A percentile compares a stretch with the other conserved stretches of the same genome.
Conservation (phyloP, 2,329 filamentous ascomycete species). For the Tolypocladium guangdongense region DNA sequence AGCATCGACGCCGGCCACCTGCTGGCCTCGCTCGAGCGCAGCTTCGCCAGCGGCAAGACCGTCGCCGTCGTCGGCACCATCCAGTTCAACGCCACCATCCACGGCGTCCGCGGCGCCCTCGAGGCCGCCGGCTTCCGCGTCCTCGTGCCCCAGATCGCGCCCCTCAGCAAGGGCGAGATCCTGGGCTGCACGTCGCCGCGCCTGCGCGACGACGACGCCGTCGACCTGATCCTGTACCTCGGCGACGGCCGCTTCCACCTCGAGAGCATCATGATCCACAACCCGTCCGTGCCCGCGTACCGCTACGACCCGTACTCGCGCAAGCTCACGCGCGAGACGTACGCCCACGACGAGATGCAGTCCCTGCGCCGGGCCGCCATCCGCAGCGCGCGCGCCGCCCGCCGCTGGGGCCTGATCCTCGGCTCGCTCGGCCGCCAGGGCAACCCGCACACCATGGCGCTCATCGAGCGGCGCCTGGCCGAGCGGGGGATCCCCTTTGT, state of each 20-base stretch:
- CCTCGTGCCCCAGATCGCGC: constrained; percentile 83
- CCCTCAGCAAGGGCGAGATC: constrained; percentile 89
- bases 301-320: constrained; percentile 95
- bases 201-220: constrained; percentile 43
- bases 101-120: constrained; percentile 67
- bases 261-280: constrained; percentile 98
- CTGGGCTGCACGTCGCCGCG: constrained; percentile 90
- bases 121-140: constrained; percentile 78
- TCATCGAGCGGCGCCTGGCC: constrained; percentile 71
- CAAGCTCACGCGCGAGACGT: constrained; percentile 80
- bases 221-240: constrained; percentile 78
- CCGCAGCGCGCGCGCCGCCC: constrained; percentile 58
- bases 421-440: constrained; percentile 89
- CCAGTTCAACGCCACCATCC: constrained; percentile 95
- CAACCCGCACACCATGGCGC: constrained; percentile 80
- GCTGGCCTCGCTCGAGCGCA: constrained; percentile 74
- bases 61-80: constrained; percentile 94
- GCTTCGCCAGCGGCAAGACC: constrained; percentile 75
- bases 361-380: constrained; percentile 70
- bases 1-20: constrained; percentile 87
- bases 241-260: constrained; percentile 93
- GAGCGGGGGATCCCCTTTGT: constrained; percentile 68
- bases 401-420: constrained; percentile 90
- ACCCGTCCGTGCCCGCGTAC: constrained; percentile 81
- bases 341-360: constrained; percentile 88